phyloP scores from a whole-genome alignment of 2,329 filamentous ascomycete genomes.

The Verticillium tricorpus region DNA sequence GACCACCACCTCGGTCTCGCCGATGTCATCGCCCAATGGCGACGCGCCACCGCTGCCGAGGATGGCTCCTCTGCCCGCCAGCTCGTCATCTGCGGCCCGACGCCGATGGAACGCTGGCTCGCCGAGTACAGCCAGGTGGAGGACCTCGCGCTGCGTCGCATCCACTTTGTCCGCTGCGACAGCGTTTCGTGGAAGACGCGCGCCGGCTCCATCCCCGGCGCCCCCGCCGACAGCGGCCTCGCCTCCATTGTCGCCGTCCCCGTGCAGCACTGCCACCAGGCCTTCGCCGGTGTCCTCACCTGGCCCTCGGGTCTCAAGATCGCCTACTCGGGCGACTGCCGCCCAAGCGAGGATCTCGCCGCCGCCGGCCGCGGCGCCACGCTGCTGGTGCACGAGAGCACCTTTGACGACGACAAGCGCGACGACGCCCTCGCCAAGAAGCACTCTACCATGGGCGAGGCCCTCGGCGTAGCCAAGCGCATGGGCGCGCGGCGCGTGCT shows the following conservation, averaged over 20 bases:
- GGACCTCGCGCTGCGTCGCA: conserved; percentile 62
- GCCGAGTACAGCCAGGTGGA: conserved; percentile 76
- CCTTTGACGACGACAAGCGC: conserved; percentile 81
- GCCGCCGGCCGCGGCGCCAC: conserved; percentile 69
- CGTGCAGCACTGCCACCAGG: conserved; percentile 76
- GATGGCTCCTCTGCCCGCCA: conserved; percentile 25
- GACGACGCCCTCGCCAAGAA: conserved; percentile 82
- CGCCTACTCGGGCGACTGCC: conserved; percentile 91
- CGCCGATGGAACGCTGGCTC: conserved; percentile 70
- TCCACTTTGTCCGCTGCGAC: conserved; percentile 24
- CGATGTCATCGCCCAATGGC: conserved; percentile 81
- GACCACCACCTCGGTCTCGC: conserved; percentile 89
- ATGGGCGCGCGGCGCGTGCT: conserved; percentile 81
- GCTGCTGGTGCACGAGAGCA: conserved; percentile 90
- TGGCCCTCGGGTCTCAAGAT: conserved; percentile 79
- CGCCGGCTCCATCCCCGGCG: conserved; percentile 2
- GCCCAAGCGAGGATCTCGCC: conserved; percentile 68
- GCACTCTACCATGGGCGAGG: conserved; percentile 85
- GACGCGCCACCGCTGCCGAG: conserved; percentile 42
- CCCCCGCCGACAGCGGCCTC: conserved; percentile 53
- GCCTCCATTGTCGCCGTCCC: conserved; percentile 58
- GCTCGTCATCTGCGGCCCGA: conserved; percentile 65
- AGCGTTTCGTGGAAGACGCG: neutral
- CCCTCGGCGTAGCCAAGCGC: conserved; percentile 66
- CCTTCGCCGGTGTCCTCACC: conserved; percentile 72